A percentile compares a stretch with the other conserved stretches of the same genome.
Conservation (phyloP, 257 asterid genomes). For the Lavandula angustifolia region DNA sequence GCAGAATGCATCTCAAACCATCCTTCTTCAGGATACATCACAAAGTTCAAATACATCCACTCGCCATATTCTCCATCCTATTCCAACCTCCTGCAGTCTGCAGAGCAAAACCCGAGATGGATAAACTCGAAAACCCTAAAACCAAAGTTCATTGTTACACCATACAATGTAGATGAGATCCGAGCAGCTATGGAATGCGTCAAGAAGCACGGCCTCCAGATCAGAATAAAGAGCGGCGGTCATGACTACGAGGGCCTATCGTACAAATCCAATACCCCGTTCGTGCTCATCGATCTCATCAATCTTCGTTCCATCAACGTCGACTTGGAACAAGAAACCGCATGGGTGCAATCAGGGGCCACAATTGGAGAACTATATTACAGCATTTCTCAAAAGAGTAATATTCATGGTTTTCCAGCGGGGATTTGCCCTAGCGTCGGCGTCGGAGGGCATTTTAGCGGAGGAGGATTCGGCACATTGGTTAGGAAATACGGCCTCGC, state of each 20-base stretch:
- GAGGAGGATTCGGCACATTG: slow-evolving; percentile 59
- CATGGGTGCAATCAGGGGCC: slow-evolving; percentile 64
- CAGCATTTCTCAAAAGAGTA: slow-evolving; percentile 40
- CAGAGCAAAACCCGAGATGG: slow-evolving; percentile 60
- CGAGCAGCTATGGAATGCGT: slow-evolving; percentile 46
- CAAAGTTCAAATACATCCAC: slow-evolving; percentile 34
- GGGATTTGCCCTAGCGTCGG: slow-evolving; percentile 64
- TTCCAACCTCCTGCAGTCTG: slow-evolving; percentile 37
- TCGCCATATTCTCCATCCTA: slow-evolving; percentile 34
- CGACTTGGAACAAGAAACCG: slow-evolving; percentile 39
- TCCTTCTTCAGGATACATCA: slow-evolving; percentile 29
- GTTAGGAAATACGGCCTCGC: slow-evolving; percentile 54
- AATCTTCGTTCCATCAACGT: slow-evolving; percentile 42
- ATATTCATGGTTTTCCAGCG: slow-evolving; percentile 46
- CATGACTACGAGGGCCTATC: slow-evolving; percentile 71
- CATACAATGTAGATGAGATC: slow-evolving; percentile 38
- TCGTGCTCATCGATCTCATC: slow-evolving; percentile 44
- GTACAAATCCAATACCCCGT: slow-evolving; percentile 39
- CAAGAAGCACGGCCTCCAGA: slow-evolving; percentile 34
- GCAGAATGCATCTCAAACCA: slow-evolving; percentile 36
- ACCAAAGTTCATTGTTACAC: slow-evolving; percentile 48
- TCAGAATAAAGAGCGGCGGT: slow-evolving; percentile 56
- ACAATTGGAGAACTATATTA: slow-evolving; percentile 60
- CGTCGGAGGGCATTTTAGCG: slow-evolving; percentile 63
- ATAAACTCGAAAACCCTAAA: slow-evolving; percentile 37